These are phyloP conservation scores for Eucalyptus shirleyi DNA, from an alignment of 345 rosid species.

Conservation along the genomic window DNA sequence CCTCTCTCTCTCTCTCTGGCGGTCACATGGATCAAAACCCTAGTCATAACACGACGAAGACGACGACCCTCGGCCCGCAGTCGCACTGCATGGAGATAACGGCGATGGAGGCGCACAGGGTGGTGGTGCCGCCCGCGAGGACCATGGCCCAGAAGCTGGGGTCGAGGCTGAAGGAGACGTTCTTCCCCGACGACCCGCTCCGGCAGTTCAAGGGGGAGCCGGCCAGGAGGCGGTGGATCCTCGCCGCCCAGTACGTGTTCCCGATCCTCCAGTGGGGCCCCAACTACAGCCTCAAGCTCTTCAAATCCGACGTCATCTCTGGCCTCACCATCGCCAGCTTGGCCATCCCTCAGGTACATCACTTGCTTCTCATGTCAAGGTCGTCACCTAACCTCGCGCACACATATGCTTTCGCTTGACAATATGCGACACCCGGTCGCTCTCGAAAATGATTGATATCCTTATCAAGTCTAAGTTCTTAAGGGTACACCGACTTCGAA, in stretches of 20 bases:
- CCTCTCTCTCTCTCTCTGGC: background rate
- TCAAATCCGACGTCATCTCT: slow-evolving; percentile 78
- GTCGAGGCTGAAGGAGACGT: slow-evolving; percentile 65
- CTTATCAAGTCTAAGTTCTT: background rate
- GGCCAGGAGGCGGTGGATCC: slow-evolving; percentile 28
- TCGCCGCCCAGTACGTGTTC: slow-evolving; percentile 64
- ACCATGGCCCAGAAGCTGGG: slow-evolving; percentile 45
- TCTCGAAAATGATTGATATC: background rate
- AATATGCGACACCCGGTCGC: background rate
- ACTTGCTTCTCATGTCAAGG: background rate
- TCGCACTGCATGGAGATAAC: slow-evolving; percentile 10
- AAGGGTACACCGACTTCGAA: background rate
- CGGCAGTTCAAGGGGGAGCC: slow-evolving; percentile 90
- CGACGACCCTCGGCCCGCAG: background rate
- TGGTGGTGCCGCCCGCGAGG: slow-evolving; percentile 60
- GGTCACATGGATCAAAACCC: background rate
- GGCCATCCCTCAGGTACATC: slow-evolving; percentile 83
- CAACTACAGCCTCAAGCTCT: slow-evolving; percentile 44
- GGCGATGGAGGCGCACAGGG: slow-evolving; percentile 59
- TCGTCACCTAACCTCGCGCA: background rate
- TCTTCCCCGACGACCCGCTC: slow-evolving; percentile 93
- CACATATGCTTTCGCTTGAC: background rate
- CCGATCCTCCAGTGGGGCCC: slow-evolving; percentile 96
- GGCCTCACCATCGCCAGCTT: slow-evolving; percentile 98
- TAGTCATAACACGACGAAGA: background rate